Base-by-base conservation (phyloP, 1,139 yeast species). In the Debaryomyces psychrophilus region DNA sequence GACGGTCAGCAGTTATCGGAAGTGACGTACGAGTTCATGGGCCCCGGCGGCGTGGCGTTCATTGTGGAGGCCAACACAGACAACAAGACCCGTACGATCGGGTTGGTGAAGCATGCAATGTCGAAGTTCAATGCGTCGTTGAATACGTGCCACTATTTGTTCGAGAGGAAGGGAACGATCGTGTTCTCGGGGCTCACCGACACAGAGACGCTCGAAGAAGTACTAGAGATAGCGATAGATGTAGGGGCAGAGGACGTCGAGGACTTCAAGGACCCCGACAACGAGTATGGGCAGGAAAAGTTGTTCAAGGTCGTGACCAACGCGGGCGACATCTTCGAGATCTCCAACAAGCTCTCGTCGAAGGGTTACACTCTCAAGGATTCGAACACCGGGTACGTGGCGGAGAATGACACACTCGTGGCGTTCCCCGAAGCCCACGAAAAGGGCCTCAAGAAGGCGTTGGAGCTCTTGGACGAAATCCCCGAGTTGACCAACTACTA, bases 11-110 rank as follows among this genome's bases (percentile, higher is more conserved):
- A 33, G 27, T 62, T 46, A 53, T 63, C 51, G 67, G 79, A 61
- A 54, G 78, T 61, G 55, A 73, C 80, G n/a, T 93, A 92, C 65
- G 99, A 93, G 63, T 96, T 93, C 20, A 73, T 90, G 66, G 97
- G 95, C 0, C 97, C 97, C 0, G 95, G 92, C 2, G 97, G 96
- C 0, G 89, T 88, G 3, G 90, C 96, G 0, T 74, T 90, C 44
- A 79, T 93, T 4, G 81, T 90, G 7, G 96, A 89, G 58, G 92
- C 96, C 0, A 73, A 83, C 44, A 92, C 98, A 0, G 97, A 92
- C 64, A 93, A 90, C 65, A 89, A 87, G 64, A 84, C 87, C 47
- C 73, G 98, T 45, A 85, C 97, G 0, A 80, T 90, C 25, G 85
- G 88, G 22, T 74, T 78, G 45, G 85, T 93, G 5, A 82, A 93